Percentiles rank a stretch among this genome's conserved stretches.
Conservation (phyloP, 2,329 filamentous ascomycete species). For the Ceratocystis variospora region DNA sequence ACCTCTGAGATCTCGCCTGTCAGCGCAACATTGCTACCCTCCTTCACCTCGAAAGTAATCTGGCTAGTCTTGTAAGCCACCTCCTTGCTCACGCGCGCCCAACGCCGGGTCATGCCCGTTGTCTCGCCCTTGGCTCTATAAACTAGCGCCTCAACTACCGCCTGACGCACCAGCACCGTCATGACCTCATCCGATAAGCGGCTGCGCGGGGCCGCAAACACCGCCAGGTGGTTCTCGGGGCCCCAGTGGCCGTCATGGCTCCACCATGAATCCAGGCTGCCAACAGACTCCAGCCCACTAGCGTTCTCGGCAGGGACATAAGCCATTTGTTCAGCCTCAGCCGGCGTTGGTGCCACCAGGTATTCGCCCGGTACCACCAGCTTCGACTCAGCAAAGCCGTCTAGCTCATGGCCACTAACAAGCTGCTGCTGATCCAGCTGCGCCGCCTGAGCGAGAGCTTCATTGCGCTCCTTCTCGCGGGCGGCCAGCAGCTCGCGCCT, state of each 20-base stretch:
- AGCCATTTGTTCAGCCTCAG: slow-evolving; percentile 24
- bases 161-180: slow-evolving; percentile 35
- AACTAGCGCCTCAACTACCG: slow-evolving; percentile 39
- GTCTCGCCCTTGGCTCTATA: slow-evolving; percentile 26
- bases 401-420: neutral
- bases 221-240: slow-evolving; percentile 31
- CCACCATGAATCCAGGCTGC: slow-evolving; percentile 40
- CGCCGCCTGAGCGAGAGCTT: slow-evolving; percentile 8
- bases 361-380: slow-evolving; percentile 19
- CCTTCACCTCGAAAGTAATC: slow-evolving; percentile 28
- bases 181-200: slow-evolving; percentile 31
- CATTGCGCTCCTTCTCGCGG: slow-evolving; percentile 29
- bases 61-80: slow-evolving; percentile 28
- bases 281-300: slow-evolving; percentile 35
- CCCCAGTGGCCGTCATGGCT: slow-evolving; percentile 40
- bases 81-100: slow-evolving; percentile 27
- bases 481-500: slow-evolving; percentile 25
- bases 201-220: slow-evolving; percentile 27
- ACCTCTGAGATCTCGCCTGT: slow-evolving; percentile 28
- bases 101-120: slow-evolving; percentile 23
- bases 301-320: slow-evolving; percentile 37
- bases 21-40: slow-evolving; percentile 31
- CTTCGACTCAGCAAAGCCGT: slow-evolving; percentile 20
- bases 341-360: slow-evolving; percentile 17
- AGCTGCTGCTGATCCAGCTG: slow-evolving; percentile 23